A percentile compares a stretch with the other conserved stretches of the same genome.
These are phyloP conservation scores for Phaeosphaeriaceae sp. DNA, from an alignment of 2,329 filamentous ascomycete species.

Conservation along the genomic window DNA sequence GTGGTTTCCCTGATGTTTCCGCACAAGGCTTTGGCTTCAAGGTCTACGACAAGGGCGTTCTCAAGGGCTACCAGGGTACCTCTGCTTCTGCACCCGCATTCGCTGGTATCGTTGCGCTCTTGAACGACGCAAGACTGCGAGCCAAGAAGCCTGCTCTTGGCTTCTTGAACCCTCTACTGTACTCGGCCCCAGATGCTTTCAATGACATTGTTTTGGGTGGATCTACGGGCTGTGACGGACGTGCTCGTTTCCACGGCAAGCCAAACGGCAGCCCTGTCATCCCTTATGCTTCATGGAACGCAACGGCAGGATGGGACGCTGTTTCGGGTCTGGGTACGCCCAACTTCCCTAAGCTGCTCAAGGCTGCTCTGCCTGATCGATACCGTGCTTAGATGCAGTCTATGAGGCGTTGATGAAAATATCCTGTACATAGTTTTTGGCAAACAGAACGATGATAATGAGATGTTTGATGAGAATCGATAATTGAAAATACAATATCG, in stretches of 20 bases:
- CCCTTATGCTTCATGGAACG: slow-evolving; percentile 40
- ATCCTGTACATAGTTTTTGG: neutral
- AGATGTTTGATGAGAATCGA: too few relatives aligned
- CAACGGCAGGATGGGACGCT: slow-evolving; percentile 45
- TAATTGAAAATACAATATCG: neutral
- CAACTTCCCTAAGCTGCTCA: slow-evolving; percentile 37
- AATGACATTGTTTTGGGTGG: slow-evolving; percentile 54
- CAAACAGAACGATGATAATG: neutral
- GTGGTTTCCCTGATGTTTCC: slow-evolving; percentile 69
- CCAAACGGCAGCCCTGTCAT: slow-evolving; percentile 41
- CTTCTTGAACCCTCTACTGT: slow-evolving; percentile 67
- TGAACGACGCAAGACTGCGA: slow-evolving; percentile 66
- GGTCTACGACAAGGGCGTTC: slow-evolving; percentile 50
- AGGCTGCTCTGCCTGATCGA: slow-evolving; percentile 32
- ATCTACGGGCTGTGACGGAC: slow-evolving; percentile 46
- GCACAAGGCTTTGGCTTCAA: slow-evolving; percentile 57
- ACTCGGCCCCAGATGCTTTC: slow-evolving; percentile 55
- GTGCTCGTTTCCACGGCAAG: slow-evolving; percentile 29
- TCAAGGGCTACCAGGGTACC: slow-evolving; percentile 50
- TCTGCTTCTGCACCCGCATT: slow-evolving; percentile 65
- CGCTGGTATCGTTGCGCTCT: slow-evolving; percentile 63
- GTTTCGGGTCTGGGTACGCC: slow-evolving; percentile 42
- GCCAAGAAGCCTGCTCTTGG: slow-evolving; percentile 60
- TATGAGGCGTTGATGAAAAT: too few relatives aligned
- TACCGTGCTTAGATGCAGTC: slow-evolving; percentile 23